Conservation (phyloP, 2,329 filamentous ascomycete genomes). For the Penicillium sp. region DNA sequence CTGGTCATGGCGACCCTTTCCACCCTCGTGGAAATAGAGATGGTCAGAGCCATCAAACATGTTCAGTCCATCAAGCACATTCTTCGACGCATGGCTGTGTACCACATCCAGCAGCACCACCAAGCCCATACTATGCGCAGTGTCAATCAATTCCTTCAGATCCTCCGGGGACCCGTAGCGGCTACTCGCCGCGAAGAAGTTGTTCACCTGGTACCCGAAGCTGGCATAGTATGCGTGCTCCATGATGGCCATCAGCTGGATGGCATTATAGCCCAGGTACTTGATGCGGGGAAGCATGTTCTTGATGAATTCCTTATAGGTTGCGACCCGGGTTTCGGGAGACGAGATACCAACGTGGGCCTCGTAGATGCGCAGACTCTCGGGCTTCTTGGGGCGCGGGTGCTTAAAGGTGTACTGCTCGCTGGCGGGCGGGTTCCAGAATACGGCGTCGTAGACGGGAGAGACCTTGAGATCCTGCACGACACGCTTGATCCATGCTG, state of each 20-base stretch:
- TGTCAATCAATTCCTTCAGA: constrained; percentile 94
- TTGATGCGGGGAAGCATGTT: constrained; percentile 92
- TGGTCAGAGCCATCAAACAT: constrained; percentile 95
- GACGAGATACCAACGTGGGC: constrained; percentile 98
- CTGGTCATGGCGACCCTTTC: constrained; percentile 81
- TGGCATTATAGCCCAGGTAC: constrained; percentile 89
- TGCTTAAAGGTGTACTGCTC: constrained; percentile 86
- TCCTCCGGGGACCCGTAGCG: constrained; percentile 93
- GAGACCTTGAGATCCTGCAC: constrained; percentile 90
- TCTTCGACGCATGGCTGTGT: constrained; percentile 97
- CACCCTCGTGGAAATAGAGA: constrained; percentile 90
- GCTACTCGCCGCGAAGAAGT: constrained; percentile 96
- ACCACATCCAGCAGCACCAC: constrained; percentile 93
- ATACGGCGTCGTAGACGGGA: constrained; percentile 88
- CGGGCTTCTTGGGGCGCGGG: constrained; percentile 75
- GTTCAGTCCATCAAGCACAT: constrained; percentile 91
- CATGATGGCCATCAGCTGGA: constrained; percentile 99
- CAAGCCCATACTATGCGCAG: constrained; percentile 86
- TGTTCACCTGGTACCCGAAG: constrained; percentile 98
- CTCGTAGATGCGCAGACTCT: constrained; percentile 90
- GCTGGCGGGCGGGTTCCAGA: constrained; percentile 86
- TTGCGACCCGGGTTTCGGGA: constrained; percentile 82
- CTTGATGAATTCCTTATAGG: constrained; percentile 95
- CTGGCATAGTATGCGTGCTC: constrained; percentile 99
- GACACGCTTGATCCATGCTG: constrained; percentile 96